These are phyloP conservation scores for Ochromonas danica DNA, from an alignment of 108 stramenopile genomes.

Conservation along the genomic window DNA sequence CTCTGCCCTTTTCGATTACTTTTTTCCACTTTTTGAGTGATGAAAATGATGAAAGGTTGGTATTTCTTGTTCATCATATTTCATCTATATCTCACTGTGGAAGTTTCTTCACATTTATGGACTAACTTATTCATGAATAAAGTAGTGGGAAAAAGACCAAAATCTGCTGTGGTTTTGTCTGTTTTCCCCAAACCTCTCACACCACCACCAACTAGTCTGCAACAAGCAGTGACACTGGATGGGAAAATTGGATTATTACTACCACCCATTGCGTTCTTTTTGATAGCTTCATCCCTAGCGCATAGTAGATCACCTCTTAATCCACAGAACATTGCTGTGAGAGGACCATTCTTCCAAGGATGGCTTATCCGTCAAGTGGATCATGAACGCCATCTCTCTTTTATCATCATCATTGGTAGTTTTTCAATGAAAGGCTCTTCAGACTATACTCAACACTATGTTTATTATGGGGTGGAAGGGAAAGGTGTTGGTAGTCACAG, in stretches of 20 bases:
- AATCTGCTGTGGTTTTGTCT: too few species aligned
- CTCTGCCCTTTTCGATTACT: too few species aligned
- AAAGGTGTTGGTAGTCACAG: neutral
- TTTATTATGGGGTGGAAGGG: neutral
- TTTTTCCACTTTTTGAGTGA: too few species aligned
- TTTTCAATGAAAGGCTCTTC: neutral
- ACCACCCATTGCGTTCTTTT: neutral
- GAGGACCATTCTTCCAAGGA: conserved; percentile 12
- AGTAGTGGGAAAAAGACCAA: too few species aligned
- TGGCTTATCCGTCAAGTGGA: neutral
- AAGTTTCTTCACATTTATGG: too few species aligned
- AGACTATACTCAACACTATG: conserved; percentile 3
- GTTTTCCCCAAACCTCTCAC: too few species aligned
- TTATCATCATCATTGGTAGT: conserved; percentile 21
- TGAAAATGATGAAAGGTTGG: too few species aligned
- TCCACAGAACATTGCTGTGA: neutral
- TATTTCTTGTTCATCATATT: too few species aligned
- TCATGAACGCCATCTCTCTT: neutral
- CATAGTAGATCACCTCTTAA: neutral
- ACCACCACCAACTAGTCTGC: too few species aligned
- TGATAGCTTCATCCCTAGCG: neutral
- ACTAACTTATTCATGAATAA: too few species aligned
- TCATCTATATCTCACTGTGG: too few species aligned
- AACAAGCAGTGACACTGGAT: too few species aligned
- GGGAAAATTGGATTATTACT: neutral